These are phyloP conservation scores for Spizellomyces sp. DNA, from an alignment of 192 early-diverging fungal genomes.

Conservation along the genomic window DNA sequence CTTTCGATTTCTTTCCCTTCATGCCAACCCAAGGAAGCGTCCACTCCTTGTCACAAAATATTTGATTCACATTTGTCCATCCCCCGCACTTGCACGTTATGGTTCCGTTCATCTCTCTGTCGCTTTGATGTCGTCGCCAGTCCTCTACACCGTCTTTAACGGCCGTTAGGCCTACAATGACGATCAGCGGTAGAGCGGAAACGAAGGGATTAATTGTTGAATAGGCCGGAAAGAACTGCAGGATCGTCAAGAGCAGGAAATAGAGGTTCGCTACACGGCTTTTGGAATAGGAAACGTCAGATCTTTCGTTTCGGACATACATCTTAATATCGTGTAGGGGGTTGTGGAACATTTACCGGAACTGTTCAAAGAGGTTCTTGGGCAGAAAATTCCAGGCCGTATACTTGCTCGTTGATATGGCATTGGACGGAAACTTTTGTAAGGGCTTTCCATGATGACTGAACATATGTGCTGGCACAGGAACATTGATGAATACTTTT, in stretches of 20 bases:
- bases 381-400: slow-evolving; percentile 83
- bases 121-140: slow-evolving; percentile 80
- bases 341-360: slow-evolving; percentile 72
- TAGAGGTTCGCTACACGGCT: slow-evolving; percentile 68
- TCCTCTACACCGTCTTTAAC: slow-evolving; percentile 94
- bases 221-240: slow-evolving; percentile 84
- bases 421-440: slow-evolving; percentile 69
- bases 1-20: slow-evolving; percentile 5
- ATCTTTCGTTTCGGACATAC: not conserved
- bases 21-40: not conserved
- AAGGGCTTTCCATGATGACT: slow-evolving; percentile 10
- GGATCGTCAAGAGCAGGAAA: slow-evolving; percentile 80
- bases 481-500: slow-evolving; percentile 25
- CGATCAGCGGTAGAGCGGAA: slow-evolving; percentile 78
- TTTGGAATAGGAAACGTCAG: not conserved
- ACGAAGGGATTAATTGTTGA: slow-evolving; percentile 77
- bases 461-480: slow-evolving; percentile 9
- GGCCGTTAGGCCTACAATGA: slow-evolving; percentile 78
- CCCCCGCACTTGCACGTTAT: slow-evolving; percentile 7
- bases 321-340: not conserved
- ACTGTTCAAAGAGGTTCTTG: slow-evolving; percentile 92
- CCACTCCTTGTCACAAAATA: slow-evolving; percentile 20
- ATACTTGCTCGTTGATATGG: slow-evolving; percentile 91
- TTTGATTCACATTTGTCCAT: slow-evolving; percentile 26
- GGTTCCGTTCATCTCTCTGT: slow-evolving; percentile 74